These are phyloP conservation scores for Sarcomyxa edulis DNA, from an alignment of 768 basidiomycete genomes.

Conservation along the genomic window DNA sequence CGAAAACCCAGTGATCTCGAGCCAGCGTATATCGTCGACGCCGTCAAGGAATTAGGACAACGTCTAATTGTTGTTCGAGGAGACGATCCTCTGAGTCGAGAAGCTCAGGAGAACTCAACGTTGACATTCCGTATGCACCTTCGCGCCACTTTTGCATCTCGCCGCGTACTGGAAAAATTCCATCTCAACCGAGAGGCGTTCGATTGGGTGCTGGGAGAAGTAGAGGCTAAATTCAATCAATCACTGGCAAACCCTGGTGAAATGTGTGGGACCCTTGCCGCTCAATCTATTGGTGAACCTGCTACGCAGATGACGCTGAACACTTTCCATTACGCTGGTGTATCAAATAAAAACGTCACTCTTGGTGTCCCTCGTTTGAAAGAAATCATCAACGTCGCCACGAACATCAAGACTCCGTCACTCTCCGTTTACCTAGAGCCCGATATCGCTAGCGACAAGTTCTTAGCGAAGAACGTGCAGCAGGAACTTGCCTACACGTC, in stretches of 20 bases:
- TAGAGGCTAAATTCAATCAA: slow-evolving; percentile 94
- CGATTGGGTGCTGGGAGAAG: slow-evolving; percentile 96
- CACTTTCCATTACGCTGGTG: slow-evolving; percentile 99
- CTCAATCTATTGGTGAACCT: slow-evolving; percentile 98
- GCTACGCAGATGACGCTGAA: slow-evolving; percentile 99
- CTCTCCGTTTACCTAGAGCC: slow-evolving; percentile 86
- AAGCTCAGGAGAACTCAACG: slow-evolving; percentile 86
- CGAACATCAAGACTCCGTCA: slow-evolving; percentile 97
- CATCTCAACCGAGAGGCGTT: slow-evolving; percentile 92
- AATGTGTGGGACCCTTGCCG: slow-evolving; percentile 98
- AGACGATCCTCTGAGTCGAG: slow-evolving; percentile 63
- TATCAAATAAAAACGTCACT: slow-evolving; percentile 99
- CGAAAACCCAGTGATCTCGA: slow-evolving; percentile 92
- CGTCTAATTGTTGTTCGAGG: slow-evolving; percentile 88
- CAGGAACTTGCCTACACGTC: slow-evolving; percentile 94
- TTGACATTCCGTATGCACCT: slow-evolving; percentile 92
- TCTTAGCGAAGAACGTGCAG: slow-evolving; percentile 80
- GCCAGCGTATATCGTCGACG: slow-evolving; percentile 80
- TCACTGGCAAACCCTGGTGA: slow-evolving; percentile 92
- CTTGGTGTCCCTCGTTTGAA: slow-evolving; percentile 98
- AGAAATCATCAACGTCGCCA: slow-evolving; percentile 99
- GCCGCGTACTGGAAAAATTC: slow-evolving; percentile 82
- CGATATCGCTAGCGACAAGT: slow-evolving; percentile 54
- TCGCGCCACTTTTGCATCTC: slow-evolving; percentile 81
- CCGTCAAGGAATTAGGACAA: slow-evolving; percentile 67